These are phyloP conservation scores for Candida mesenterica DNA, from an alignment of 1,139 yeast species.

Conservation along the genomic window DNA sequence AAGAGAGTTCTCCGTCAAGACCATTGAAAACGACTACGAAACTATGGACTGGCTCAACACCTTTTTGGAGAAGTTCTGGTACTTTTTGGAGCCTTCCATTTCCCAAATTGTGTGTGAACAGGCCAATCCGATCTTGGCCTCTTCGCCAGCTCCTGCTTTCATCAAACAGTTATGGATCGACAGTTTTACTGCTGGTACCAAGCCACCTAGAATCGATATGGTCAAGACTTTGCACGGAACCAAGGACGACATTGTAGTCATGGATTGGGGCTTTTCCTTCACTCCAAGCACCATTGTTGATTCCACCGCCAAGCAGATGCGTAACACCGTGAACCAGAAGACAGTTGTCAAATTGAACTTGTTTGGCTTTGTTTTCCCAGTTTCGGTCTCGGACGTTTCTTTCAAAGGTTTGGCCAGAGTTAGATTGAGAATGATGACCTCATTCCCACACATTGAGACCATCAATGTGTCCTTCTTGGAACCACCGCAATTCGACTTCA, in stretches of 20 bases:
- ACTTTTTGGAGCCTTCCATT: constrained; percentile 83
- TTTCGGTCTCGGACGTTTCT: constrained; percentile 60
- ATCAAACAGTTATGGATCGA: constrained; percentile 81
- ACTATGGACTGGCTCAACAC: constrained; percentile 93
- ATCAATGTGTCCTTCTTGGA: constrained; percentile 80
- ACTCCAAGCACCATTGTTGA: constrained; percentile 89
- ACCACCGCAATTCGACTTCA: constrained; percentile 85
- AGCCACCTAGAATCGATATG: constrained; percentile 88
- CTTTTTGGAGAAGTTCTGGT: constrained; percentile 88
- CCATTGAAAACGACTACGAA: constrained; percentile 85
- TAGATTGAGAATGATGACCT: constrained; percentile 82
- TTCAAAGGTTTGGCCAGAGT: constrained; percentile 71
- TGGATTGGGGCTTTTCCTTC: constrained; percentile 92
- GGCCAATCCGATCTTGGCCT: constrained; percentile 78
- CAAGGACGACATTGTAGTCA: constrained; percentile 85
- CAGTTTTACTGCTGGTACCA: constrained; percentile 87
- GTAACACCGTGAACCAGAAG: constrained; percentile 78
- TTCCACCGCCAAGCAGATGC: constrained; percentile 77
- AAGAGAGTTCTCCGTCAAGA: constrained; percentile 76
- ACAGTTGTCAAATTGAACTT: constrained; percentile 63
- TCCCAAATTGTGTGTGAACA: constrained; percentile 83
- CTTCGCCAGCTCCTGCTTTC: constrained; percentile 77
- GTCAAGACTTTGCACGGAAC: constrained; percentile 89
- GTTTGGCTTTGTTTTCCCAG: constrained; percentile 68
- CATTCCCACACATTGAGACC: constrained; percentile 91